Evolutionary conservation across 208 protist genomes (phyloP).

Genomic region (Herpetomonas samuelpessoai): DNA sequence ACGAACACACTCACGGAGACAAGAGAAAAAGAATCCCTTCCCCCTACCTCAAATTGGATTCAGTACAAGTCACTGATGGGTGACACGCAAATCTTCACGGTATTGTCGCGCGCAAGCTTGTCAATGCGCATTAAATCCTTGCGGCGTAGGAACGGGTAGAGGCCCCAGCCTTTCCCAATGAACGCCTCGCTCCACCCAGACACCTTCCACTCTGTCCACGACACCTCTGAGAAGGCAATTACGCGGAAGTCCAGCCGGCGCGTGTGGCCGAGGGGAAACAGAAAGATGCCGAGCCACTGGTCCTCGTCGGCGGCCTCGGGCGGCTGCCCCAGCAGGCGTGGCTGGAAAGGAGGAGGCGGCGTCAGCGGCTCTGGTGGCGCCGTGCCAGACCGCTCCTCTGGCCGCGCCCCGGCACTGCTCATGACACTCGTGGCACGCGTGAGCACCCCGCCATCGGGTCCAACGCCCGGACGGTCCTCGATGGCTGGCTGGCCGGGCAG

Average conservation of each 20-base stretch:
- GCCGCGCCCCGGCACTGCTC: neutral
- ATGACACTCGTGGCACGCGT: neutral
- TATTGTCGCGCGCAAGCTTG: slow-evolving; percentile 61
- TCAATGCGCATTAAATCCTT: slow-evolving; percentile 65
- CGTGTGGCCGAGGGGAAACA: slow-evolving; percentile 50
- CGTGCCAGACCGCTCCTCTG: neutral
- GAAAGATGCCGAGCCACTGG: slow-evolving; percentile 64
- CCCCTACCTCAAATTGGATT: too few species aligned
- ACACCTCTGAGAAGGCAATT: slow-evolving; percentile 62
- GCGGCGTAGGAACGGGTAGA: slow-evolving; percentile 60
- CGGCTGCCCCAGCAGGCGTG: neutral
- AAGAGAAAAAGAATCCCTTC: too few species aligned
- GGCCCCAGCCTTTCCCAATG: slow-evolving; percentile 64
- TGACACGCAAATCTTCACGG: slow-evolving; percentile 64
- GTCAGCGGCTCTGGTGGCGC: neutral
- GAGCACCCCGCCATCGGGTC: neutral
- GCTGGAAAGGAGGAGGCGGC: neutral
- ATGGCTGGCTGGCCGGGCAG: neutral
- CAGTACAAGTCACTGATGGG: slow-evolving; percentile 73
- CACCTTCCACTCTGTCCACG: slow-evolving; percentile 70
- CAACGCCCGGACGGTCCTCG: neutral
- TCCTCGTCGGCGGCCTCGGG: slow-evolving; percentile 25
- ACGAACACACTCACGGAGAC: too few species aligned
- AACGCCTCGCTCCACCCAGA: slow-evolving; percentile 45
- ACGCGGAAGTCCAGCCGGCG: slow-evolving; percentile 71